Conservation (phyloP, 1,284 basidiomycete species). For the Tylopilus sp. region DNA sequence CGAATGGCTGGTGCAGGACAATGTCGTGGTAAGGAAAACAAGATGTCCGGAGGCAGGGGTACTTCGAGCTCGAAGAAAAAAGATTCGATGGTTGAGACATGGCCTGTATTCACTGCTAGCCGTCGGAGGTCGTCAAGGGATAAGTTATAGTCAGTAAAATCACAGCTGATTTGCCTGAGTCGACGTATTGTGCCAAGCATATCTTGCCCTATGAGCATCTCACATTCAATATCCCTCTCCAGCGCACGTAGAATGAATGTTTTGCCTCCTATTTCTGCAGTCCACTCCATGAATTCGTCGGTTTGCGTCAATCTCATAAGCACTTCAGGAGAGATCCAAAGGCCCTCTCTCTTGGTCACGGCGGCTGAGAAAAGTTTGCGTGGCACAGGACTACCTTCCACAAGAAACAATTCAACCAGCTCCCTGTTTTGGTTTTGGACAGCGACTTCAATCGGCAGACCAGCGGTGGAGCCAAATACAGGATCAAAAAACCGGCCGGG, state of each 20-base stretch:
- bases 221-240: neutral
- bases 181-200: neutral
- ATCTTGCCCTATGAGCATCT: no score
- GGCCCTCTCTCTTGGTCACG: neutral
- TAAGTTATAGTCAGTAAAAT: neutral
- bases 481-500: neutral
- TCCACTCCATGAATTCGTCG: conserved; percentile 24
- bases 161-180: conserved; percentile 14
- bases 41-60: conserved; percentile 14
- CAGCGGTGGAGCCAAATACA: neutral
- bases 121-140: neutral
- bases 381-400: conserved; percentile 22
- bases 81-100: neutral
- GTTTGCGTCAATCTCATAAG: conserved; percentile 16
- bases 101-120: conserved; percentile 4
- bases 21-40: neutral
- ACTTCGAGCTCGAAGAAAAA: neutral
- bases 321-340: accelerated
- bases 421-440: neutral
- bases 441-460: conserved; percentile 21
- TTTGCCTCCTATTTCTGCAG: neutral
- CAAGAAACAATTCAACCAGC: conserved; percentile 15
- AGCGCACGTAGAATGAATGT: neutral
- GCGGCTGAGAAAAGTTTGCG: neutral
- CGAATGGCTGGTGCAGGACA: neutral